Base-by-base conservation (phyloP, 1,284 basidiomycete genomes). In the Trichosporon coremiiforme region DNA sequence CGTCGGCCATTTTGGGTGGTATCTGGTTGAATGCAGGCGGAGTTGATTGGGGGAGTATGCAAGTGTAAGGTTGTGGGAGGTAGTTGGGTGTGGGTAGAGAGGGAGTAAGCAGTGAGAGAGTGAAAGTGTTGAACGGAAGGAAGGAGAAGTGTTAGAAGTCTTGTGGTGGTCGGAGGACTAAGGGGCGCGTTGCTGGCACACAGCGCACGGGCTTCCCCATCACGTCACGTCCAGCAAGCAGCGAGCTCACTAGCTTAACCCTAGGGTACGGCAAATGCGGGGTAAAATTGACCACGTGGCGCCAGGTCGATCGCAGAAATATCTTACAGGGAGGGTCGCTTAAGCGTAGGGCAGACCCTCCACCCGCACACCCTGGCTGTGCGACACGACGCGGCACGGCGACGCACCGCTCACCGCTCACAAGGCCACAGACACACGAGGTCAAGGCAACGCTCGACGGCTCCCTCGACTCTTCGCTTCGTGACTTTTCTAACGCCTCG, bases 201-300 rank as follows among this genome's bases (percentile, higher is more conserved):
- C 47, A n/a, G n/a, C 6, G 57, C 57, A 60, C 57, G 57, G 57
- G 57, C 57, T 60, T 60, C 57, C 57, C 57, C 57, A 31, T 60
- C 57, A 33, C 57, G 57, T 31, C 57, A 60, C 57, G 31, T 60
- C 57, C 29, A 29, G 55, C 55, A 6, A n/a, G n/a, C n/a, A 47
- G 36, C 6, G 33, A 33, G 33, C 8, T 33, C 4, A n/a, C 15
- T n/a, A 4, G 15, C 45, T 20, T 53, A 17, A 17, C 15, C 4
- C n/a, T n/a, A n/a, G n/a, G n/a, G n/a, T 53, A 3, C 47, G 17
- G n/a, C n/a, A 47, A 67, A 38, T 38, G 64, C 22, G 38, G 64
- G 57, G 57, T 35, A 53, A 22, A 31, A 62, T 35, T 33, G n/a
- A 2, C 47, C 17, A 62, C 57, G 57, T 35, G 33, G 57, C 57